These are phyloP conservation scores for Dimocarpus longan DNA, from an alignment of 345 rosid genomes.

Conservation along the genomic window DNA sequence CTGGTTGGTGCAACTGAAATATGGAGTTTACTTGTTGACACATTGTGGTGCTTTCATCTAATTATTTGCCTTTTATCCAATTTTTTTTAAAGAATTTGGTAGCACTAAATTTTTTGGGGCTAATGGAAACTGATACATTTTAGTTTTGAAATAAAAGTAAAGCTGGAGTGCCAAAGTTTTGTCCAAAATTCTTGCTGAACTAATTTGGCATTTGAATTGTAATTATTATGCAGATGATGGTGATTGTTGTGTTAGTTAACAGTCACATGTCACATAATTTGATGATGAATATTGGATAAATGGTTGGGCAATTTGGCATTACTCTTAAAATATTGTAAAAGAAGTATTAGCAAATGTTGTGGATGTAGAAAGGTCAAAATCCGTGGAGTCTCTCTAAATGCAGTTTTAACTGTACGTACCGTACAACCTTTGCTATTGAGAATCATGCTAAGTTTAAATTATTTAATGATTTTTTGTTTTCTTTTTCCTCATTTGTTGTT, in stretches of 20 bases:
- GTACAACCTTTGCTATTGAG: background rate
- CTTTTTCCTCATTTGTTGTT: constrained; percentile 19
- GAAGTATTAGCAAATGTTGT: background rate
- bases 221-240: background rate
- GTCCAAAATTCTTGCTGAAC: no score
- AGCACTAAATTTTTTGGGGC: background rate
- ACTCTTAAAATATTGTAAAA: background rate
- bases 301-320: no score
- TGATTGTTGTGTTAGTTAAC: no score
- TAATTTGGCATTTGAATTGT: background rate
- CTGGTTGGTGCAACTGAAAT: background rate
- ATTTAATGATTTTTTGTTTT: background rate
- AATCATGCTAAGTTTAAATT: background rate
- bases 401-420: background rate
- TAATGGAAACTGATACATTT: background rate
- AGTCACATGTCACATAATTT: background rate
- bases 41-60: background rate
- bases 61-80: background rate
- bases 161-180: background rate
- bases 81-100: background rate
- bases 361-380: background rate
- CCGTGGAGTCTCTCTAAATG: background rate
- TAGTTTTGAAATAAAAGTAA: background rate
- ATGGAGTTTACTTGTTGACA: background rate
- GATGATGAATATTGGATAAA: no score